Evolutionary conservation across 2,329 filamentous ascomycete species (phyloP), one percentile per base, ranked within the genome.

Genomic region (Amauroascus niger): DNA sequence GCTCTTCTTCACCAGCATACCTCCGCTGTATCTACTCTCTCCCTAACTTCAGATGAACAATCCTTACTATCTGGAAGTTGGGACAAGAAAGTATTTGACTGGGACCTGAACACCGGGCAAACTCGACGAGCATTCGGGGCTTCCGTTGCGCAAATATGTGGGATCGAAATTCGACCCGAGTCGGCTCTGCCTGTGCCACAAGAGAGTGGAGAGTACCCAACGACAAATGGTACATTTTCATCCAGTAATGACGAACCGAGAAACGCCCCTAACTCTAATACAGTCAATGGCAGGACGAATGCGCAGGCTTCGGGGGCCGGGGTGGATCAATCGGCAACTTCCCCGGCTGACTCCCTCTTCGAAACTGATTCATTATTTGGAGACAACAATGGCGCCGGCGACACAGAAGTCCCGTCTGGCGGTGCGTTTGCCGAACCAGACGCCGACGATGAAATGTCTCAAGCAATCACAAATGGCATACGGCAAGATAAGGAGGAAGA

Each of bases 51-150:
- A 4, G 90, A 97, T 61, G 93, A 98, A 72, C 84, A 79, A 63
- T 90, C 85, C 37, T 80, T 97, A 3, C 70, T 98, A 7, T 96
- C 89, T 32, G 93, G 93, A 2, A 91, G 89, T 66, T 98, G 93
- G 93, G 93, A 98, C 69, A 97, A 95, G 71, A 86, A 81, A 16
- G 84, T 97, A 0, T 80, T 89, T 51, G 90, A 97, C 66, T 98
- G 93, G 93, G 93, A 97, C 67, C 70, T 98, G 24, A 88, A 97
- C 63, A 93, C 82, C 1, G 93, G 93, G 0, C 78, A 86, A 62
- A 77, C 86, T 6, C 83, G 82, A 59, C 80, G 90, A 9, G 78
- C 79, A 3, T 98, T 93, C 63, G 82, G 84, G 45, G 84, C 86
- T 1, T 87, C 79, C 51, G 87, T 84, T 13, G 78, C 86, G 5